Evolutionary conservation across 768 basidiomycete species (phyloP), one percentile per base, ranked within the genome.

Genomic region (Amanita pallidorosea): DNA sequence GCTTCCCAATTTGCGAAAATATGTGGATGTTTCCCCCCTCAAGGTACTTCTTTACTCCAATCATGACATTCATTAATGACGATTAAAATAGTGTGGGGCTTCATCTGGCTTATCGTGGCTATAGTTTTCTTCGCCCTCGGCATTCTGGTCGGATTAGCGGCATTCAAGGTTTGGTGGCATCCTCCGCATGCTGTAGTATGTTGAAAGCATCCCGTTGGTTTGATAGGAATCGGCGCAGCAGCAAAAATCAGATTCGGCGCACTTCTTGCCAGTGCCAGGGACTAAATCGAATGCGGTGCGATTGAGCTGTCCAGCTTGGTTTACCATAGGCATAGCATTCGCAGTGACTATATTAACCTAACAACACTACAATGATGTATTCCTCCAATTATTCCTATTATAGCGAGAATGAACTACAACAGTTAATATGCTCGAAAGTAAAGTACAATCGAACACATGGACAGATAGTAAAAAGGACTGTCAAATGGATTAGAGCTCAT

Each of bases 1-100:
- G 92, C 92, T 0, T 82, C 83, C 3, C 81, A 81, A 7, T 95
- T 92, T 58, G 87, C 92, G 2, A 70, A 81, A 15, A 79, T 89
- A 43, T 93, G 86, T 58, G 89, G 88, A 20, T 93, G 89, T 65
- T 91, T 78, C 61, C 86, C 88, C 15, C 86, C 88, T 4, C 80
- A 76, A 80, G 83, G 87, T 84, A 31, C 29, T 31, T 22, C 33
- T 43, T 31, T 6, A 25, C 18, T 18, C 35, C 23, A 41, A 48
- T 45, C 45, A 23, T 34, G 23, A 17, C 17, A 12, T 48, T 36
- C 17, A 12, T 48, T 36, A 53, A 57, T 27, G 53, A 51, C 49
- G 54, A 33, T 56, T 20, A 50, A 43, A 34, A 37, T 17, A 88
- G 89, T 88, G 0, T 91, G 89, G 90, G 91, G 91, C 31, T 79